phyloP scores from a whole-genome alignment of 192 early-diverging fungal species.

The Kappamyces sp. region DNA sequence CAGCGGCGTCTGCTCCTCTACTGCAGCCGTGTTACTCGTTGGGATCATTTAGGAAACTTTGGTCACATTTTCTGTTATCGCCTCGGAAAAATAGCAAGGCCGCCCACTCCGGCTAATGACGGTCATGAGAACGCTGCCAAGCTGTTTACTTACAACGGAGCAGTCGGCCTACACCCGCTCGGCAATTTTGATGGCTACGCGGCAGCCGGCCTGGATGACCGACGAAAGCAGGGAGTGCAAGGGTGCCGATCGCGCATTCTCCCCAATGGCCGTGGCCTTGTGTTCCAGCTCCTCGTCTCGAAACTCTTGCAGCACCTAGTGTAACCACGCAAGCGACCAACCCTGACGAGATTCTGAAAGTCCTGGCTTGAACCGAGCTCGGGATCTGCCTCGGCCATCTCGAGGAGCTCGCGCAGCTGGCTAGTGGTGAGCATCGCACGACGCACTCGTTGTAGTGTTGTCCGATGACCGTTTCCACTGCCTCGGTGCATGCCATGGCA shows the following conservation, averaged over 20 bases:
- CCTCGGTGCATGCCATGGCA: conserved; percentile 98
- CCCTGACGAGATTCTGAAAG: neutral
- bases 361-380: neutral
- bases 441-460: conserved; percentile 88
- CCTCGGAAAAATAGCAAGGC: too few species aligned
- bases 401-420: conserved; percentile 77
- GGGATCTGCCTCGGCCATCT: conserved; percentile 57
- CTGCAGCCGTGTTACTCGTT: too few species aligned
- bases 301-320: conserved; percentile 71
- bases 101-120: too few species aligned
- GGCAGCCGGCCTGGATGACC: conserved; percentile 81
- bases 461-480: conserved; percentile 94
- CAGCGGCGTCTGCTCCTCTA: too few species aligned
- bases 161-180: conserved; percentile 56
- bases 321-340: neutral
- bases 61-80: too few species aligned
- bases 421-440: conserved; percentile 5
- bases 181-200: conserved; percentile 88
- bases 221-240: conserved; percentile 64
- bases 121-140: neutral
- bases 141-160: neutral
- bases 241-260: conserved; percentile 80
- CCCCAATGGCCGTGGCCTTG: conserved; percentile 77
- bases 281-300: conserved; percentile 96
- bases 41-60: too few species aligned